Percentiles rank a stretch among this genome's conserved stretches.
Conservation (phyloP, 2,329 filamentous ascomycete genomes). For the Zalaria sp. region DNA sequence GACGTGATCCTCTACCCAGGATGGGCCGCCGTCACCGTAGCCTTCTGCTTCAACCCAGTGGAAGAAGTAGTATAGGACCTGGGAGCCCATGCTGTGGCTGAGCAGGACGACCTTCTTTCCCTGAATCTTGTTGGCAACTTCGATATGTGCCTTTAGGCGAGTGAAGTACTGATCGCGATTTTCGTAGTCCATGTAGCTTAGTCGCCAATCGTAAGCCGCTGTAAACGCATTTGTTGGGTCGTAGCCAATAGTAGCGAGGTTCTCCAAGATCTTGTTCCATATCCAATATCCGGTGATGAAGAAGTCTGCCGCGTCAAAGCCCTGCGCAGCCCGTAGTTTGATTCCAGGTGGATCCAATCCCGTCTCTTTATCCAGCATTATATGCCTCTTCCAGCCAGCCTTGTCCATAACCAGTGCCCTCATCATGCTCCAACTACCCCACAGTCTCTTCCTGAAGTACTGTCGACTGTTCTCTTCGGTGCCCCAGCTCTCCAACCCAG, state of each 20-base stretch:
- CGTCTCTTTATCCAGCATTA: constrained; percentile 89
- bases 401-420: constrained; percentile 84
- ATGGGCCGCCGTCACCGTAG: constrained; percentile 62
- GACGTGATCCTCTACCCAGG: constrained; percentile 82
- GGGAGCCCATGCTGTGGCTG: constrained; percentile 95
- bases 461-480: constrained; percentile 71
- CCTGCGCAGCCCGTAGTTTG: constrained; percentile 84
- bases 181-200: constrained; percentile 84
- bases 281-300: constrained; percentile 91
- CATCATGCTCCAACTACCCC: constrained; percentile 99
- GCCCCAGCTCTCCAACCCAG: constrained; percentile 91
- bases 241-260: constrained; percentile 88
- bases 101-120: constrained; percentile 71
- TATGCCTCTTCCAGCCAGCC: constrained; percentile 84
- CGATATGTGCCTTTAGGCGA: constrained; percentile 76
- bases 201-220: constrained; percentile 75
- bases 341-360: constrained; percentile 82
- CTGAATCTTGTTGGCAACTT: constrained; percentile 60
- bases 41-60: constrained; percentile 71
- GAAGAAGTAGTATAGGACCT: constrained; percentile 78
- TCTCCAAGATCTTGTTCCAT: constrained; percentile 97
- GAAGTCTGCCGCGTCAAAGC: constrained; percentile 96
- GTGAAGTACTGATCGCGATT: constrained; percentile 88
- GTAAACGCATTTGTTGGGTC: constrained; percentile 67
- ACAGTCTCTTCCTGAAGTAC: constrained; percentile 88